Evolutionary conservation across 2,329 filamentous ascomycete species (phyloP), one percentile per base, ranked within the genome.

Genomic region (Trichoderma koningiopsis): DNA sequence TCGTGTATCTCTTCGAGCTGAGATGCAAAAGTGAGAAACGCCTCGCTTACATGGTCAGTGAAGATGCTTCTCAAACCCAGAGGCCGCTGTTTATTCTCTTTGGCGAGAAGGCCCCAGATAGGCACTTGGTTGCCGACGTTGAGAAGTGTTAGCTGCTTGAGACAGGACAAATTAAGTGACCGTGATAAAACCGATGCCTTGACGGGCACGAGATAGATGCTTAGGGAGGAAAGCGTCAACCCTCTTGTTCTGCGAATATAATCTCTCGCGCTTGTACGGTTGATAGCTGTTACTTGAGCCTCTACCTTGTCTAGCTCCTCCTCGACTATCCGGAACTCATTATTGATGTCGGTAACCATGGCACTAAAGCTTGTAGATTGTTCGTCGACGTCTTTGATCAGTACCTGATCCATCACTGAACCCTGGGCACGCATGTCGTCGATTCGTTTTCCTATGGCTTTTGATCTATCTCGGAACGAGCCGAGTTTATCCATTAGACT

Each of bases 71-170:
- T 81, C 53, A 91, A 76, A 0, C 84, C 81, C 52, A 91, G 78
- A 0, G 85, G 83, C 10, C 80, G 77, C 0, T 80, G 73, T 62
- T 82, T 82, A 75, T 89, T 88, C 72, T 88, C 83, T 72, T 84
- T 86, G 22, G 82, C 78, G 53, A 91, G 77, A 68, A 86, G 77
- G 1, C 81, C 79, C 89, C 89, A 91, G 71, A 91, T 85, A 0
- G 84, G 80, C 33, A 82, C 82, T 75, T 91, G 89, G 5, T 85
- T 81, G 1, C 89, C 89, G 22, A 91, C 88, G 71, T 89, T 89
- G 57, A 91, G 83, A 29, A 91, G 80, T 1, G 87, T 88, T 22
- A 91, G 79, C 58, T 82, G 83, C 72, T 80, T 84, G n/a, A 91
- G 79, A 4, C 81, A 80, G n/a, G 80, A 80, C 4, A 91, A 73